Conservation (phyloP, 2,329 filamentous ascomycete genomes). For the Fusarium cyanostomum region DNA sequence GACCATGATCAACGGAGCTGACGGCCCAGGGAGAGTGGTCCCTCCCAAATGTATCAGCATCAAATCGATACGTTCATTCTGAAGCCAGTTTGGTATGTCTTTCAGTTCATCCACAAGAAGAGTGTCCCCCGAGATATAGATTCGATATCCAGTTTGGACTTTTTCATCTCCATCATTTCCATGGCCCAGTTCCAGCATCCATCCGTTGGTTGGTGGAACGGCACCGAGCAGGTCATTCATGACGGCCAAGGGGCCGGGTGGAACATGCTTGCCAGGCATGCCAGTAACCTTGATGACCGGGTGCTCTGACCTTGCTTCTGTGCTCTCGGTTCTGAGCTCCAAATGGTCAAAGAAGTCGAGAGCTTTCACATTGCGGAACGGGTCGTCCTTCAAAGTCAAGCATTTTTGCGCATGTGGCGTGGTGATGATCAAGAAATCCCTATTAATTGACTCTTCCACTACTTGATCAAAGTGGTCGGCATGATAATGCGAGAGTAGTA, state of each 20-base stretch:
- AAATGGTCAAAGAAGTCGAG: constrained; percentile 66
- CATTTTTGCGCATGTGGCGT: constrained; percentile 68
- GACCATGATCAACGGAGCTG: constrained; percentile 70
- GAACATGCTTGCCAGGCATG: constrained; percentile 72
- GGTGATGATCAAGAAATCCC: constrained; percentile 69
- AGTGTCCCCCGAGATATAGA: constrained; percentile 75
- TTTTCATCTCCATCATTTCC: constrained; percentile 17
- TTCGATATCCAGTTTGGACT: constrained; percentile 62
- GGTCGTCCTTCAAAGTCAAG: constrained; percentile 57
- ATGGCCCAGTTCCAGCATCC: constrained; percentile 71
- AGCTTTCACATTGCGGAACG: constrained; percentile 63
- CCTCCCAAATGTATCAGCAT: constrained; percentile 75
- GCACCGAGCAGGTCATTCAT: constrained; percentile 53
- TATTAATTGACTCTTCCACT: constrained; percentile 51
- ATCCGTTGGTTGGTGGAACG: constrained; percentile 72
- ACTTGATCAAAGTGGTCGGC: constrained; percentile 57
- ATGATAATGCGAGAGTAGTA: constrained; percentile 73
- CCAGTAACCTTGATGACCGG: constrained; percentile 60
- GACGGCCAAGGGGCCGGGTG: constrained; percentile 48
- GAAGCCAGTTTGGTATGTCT: constrained; percentile 66
- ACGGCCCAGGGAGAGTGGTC: constrained; percentile 70
- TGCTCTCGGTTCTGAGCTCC: constrained; percentile 22
- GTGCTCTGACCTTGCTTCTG: constrained; percentile 47
- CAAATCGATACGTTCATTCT: constrained; percentile 65
- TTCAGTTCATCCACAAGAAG: constrained; percentile 64